These are phyloP conservation scores for Xylaria cubensis DNA, from an alignment of 495 filamentous ascomycete genomes.

Conservation along the genomic window DNA sequence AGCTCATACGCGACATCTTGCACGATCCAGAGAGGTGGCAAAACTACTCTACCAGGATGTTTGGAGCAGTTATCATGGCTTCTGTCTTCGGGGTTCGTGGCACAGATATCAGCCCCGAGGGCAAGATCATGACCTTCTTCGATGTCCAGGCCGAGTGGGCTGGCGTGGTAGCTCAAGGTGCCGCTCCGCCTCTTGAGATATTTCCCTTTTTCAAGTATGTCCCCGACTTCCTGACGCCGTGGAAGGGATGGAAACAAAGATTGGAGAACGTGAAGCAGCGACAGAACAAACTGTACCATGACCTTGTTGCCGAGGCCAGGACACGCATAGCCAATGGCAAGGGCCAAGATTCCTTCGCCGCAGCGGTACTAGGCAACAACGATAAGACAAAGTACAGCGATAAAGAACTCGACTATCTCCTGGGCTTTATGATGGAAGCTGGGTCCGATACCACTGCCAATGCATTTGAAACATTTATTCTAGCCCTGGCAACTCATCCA, in stretches of 20 bases:
- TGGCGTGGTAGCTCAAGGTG: background rate
- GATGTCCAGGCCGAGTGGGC: conserved; percentile 25
- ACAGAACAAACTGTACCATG: conserved; percentile 24
- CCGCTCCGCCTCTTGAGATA: conserved; percentile 32
- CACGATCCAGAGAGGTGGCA: conserved; percentile 24
- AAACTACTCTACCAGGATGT: conserved; percentile 32
- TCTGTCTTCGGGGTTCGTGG: conserved; percentile 30
- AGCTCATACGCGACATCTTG: conserved; percentile 32
- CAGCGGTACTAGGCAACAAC: background rate
- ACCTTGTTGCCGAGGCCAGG: conserved; percentile 16
- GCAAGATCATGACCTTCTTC: conserved; percentile 26
- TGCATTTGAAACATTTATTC: background rate
- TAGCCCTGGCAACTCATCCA: background rate
- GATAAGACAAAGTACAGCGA: background rate
- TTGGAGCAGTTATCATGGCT: conserved; percentile 35
- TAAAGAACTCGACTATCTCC: background rate
- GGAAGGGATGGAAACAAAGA: conserved; percentile 20
- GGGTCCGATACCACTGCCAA: background rate
- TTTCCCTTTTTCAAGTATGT: conserved; percentile 19
- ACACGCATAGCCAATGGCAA: conserved; percentile 17
- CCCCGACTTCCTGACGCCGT: conserved; percentile 22
- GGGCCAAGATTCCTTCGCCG: conserved; percentile 22
- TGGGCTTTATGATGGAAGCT: background rate
- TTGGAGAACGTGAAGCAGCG: background rate
- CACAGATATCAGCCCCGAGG: conserved; percentile 2